Evolutionary conservation across 2,329 filamentous ascomycete genomes (phyloP), one percentile per base, ranked within the genome.

Genomic region (Penicillium hesseltinei): DNA sequence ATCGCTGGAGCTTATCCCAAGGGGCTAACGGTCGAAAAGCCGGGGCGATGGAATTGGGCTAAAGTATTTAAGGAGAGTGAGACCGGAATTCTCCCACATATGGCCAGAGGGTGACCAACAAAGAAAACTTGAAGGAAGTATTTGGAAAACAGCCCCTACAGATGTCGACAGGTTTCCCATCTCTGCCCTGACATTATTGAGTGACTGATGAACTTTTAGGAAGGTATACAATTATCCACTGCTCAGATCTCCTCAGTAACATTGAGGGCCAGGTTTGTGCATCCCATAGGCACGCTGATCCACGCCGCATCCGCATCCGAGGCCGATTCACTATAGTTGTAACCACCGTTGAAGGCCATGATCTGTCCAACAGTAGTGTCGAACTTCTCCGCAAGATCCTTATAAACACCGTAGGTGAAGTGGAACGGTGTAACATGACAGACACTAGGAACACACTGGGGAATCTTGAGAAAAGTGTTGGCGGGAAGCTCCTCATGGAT

Each of bases 311-410:
- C 54, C 4, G 40, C 55, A 33, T 48, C 40, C 8, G 48, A 43
- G n/a, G n/a, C n/a, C 9, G 36, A 38, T 4, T 36, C 35, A 40
- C 56, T 59, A 38, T 62, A 54, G 13, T 61, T 63, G n/a, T 61
- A 60, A 8, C n/a, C 38, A 13, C 50, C 50, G 23, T 55, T 63
- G 8, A 58, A 47, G 2, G 48, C 35, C 54, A 59, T 57, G n/a
- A 63, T 59, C 23, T 63, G 59, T 3, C 61, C 59, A 36, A 56
- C 51, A 5, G 59, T 57, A 15, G 54, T 49, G 3, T 43, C 53
- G n/a, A 53, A 53, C 27, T 46, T 51, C 23, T 59, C 56, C 7
- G 59, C 61, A 36, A 63, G 49, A 54, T 63, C 56, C 36, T 59
- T 58, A n/a, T 61, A 61, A 19, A 53, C 48, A 15, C 56, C 59